These are phyloP conservation scores for Reutealis trisperma DNA, from an alignment of 345 rosid genomes.

Conservation along the genomic window DNA sequence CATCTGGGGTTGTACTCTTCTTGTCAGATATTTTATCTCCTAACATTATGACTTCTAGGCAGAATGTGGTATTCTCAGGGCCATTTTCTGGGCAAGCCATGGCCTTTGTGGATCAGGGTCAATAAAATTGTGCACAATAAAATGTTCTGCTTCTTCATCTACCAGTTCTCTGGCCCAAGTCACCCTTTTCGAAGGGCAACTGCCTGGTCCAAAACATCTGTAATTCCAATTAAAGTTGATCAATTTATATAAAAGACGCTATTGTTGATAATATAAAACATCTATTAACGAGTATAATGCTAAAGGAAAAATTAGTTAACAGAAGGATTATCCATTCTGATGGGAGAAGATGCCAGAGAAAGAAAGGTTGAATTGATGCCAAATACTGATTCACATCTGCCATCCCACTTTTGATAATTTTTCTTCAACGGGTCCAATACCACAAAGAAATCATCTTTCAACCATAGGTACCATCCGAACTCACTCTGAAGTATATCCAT, in stretches of 20 bases:
- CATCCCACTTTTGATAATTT: neutral
- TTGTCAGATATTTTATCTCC: neutral
- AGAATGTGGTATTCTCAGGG: slow-evolving; percentile 63
- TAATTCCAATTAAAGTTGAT: slow-evolving; percentile 10
- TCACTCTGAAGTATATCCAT: neutral
- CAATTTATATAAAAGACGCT: neutral
- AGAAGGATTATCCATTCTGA: neutral
- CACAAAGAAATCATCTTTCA: neutral
- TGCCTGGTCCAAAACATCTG: slow-evolving; percentile 91
- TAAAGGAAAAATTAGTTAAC: neutral
- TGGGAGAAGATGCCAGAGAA: too few relatives aligned
- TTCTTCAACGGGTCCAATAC: neutral
- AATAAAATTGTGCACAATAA: slow-evolving; percentile 69
- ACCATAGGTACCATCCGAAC: neutral
- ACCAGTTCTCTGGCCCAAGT: slow-evolving; percentile 85
- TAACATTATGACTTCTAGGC: slow-evolving; percentile 38
- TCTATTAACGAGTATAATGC: neutral
- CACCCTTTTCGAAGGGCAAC: slow-evolving; percentile 70
- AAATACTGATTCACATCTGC: neutral
- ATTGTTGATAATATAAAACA: too few relatives aligned
- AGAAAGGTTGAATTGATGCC: neutral
- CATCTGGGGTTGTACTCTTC: neutral
- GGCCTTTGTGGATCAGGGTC: slow-evolving; percentile 75
- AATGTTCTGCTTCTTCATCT: slow-evolving; percentile 85
- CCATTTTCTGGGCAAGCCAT: slow-evolving; percentile 86